These are phyloP conservation scores for Aechmea fasciata DNA, from an alignment of 176 grass and related monocot genomes.

Conservation along the genomic window DNA sequence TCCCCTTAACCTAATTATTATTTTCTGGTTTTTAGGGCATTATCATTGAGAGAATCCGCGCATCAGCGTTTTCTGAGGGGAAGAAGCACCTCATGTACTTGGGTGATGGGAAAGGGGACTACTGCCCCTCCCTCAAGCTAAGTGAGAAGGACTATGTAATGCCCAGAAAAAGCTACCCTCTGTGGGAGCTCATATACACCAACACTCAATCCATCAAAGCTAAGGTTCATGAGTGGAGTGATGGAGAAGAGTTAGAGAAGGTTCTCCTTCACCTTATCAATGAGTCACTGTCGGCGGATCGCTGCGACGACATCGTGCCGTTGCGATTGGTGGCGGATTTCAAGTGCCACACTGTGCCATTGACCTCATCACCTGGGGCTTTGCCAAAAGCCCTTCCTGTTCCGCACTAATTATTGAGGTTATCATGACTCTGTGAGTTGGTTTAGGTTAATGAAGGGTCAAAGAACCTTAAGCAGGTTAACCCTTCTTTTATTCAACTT, in stretches of 20 bases:
- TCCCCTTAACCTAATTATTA: neutral
- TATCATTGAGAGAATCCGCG: conserved; percentile 51
- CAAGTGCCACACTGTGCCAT: no score
- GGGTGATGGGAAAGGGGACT: conserved; percentile 78
- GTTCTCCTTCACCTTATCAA: conserved; percentile 51
- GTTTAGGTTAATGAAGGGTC: no score
- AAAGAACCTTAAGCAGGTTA: no score
- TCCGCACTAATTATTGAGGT: no score
- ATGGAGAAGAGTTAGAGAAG: conserved; percentile 35
- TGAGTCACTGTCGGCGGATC: neutral
- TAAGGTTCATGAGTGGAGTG: conserved; percentile 39
- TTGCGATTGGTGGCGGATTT: no score
- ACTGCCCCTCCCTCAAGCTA: conserved; percentile 62
- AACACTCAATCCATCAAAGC: conserved; percentile 27
- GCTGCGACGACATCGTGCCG: neutral
- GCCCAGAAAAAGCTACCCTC: conserved; percentile 58
- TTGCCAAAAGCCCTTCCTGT: no score
- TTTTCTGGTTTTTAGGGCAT: conserved; percentile 27
- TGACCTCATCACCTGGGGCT: no score
- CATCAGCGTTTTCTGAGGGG: conserved; percentile 2
- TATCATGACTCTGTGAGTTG: no score
- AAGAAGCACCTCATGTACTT: conserved; percentile 50
- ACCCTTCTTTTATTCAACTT: no score
- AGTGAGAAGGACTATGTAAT: conserved; percentile 45
- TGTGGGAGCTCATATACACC: conserved; percentile 56